phyloP scores from a whole-genome alignment of 2,329 filamentous ascomycete species.

The Cladosporium sp. region DNA sequence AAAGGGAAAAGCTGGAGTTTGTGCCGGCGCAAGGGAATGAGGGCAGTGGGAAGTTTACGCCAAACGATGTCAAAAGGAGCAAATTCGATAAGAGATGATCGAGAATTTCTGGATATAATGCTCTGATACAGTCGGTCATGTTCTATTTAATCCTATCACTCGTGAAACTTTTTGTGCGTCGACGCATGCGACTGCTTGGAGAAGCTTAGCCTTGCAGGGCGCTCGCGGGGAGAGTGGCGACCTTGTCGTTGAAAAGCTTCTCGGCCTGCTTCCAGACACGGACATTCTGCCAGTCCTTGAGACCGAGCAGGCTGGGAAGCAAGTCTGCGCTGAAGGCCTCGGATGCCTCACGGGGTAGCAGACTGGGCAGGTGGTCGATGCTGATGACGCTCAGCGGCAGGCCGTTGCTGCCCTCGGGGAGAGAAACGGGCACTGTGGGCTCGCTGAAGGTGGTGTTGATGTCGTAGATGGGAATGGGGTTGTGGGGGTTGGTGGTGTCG shows the following conservation, averaged over 20 bases:
- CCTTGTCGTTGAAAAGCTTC: slow-evolving; percentile 81
- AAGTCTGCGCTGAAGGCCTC: slow-evolving; percentile 81
- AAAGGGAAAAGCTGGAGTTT: slow-evolving; percentile 35
- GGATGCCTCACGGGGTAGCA: slow-evolving; percentile 82
- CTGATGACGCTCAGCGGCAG: slow-evolving; percentile 73
- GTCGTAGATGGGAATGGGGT: slow-evolving; percentile 77
- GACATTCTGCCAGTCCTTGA: slow-evolving; percentile 72
- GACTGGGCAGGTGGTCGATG: slow-evolving; percentile 80
- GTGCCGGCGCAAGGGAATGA: slow-evolving; percentile 25
- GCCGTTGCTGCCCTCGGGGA: slow-evolving; percentile 52
- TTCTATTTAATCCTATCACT: slow-evolving; percentile 12
- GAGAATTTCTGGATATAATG: neutral
- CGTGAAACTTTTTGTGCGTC: slow-evolving; percentile 2
- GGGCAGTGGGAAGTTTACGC: neutral
- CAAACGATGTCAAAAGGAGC: neutral
- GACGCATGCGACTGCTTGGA: slow-evolving; percentile 4
- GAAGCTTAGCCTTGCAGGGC: slow-evolving; percentile 7
- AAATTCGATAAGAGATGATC: slow-evolving; percentile 4
- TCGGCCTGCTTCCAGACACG: slow-evolving; percentile 84
- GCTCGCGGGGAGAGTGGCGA: slow-evolving; percentile 64
- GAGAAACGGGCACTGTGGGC: slow-evolving; percentile 77
- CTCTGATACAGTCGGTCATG: slow-evolving; percentile 10
- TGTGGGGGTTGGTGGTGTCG: slow-evolving; percentile 72
- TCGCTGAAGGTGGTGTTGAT: slow-evolving; percentile 83
- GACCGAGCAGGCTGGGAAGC: slow-evolving; percentile 71